These are phyloP conservation scores for Crucihimalaya himalaica DNA, from an alignment of 345 rosid species.

Conservation along the genomic window DNA sequence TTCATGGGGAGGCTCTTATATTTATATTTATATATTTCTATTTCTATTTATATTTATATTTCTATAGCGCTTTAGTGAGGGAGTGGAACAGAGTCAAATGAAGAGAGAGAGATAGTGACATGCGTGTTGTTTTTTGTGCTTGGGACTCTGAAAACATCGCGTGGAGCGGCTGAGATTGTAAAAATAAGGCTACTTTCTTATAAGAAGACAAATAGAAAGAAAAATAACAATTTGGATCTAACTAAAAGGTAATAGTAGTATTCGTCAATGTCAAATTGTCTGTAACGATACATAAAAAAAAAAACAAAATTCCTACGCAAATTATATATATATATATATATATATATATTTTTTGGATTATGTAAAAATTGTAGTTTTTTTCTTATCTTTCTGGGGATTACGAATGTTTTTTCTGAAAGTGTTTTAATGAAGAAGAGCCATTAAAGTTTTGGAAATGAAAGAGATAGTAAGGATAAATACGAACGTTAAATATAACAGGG, in stretches of 20 bases:
- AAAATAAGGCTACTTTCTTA: conserved; percentile 32
- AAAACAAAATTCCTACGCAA: too few relatives aligned
- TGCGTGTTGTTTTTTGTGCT: conserved; percentile 92
- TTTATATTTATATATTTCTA: too few relatives aligned
- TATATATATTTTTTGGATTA: not conserved
- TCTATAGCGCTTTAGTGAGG: conserved; percentile 14
- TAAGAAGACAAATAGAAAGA: conserved; percentile 3
- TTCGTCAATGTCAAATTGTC: conserved; percentile 1
- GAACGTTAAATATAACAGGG: conserved; percentile 37
- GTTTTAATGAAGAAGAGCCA: conserved; percentile 18
- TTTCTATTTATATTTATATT: too few relatives aligned
- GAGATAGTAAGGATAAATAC: conserved; percentile 42
- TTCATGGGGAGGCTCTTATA: conserved; percentile 13
- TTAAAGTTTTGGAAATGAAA: conserved; percentile 42
- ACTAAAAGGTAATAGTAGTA: not conserved
- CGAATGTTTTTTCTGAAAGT: conserved; percentile 28
- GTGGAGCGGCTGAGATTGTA: conserved; percentile 56
- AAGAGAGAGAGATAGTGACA: conserved; percentile 52
- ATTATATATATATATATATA: not conserved
- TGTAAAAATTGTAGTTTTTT: not conserved
- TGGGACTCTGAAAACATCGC: conserved; percentile 91
- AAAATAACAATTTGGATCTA: conserved; percentile 6
- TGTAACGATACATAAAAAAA: not conserved
- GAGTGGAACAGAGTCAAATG: conserved; percentile 30
- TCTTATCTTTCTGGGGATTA: conserved; percentile 22